phyloP scores from a whole-genome alignment of 2,329 filamentous ascomycete species.

The Pseudogymnoascus sp. region DNA sequence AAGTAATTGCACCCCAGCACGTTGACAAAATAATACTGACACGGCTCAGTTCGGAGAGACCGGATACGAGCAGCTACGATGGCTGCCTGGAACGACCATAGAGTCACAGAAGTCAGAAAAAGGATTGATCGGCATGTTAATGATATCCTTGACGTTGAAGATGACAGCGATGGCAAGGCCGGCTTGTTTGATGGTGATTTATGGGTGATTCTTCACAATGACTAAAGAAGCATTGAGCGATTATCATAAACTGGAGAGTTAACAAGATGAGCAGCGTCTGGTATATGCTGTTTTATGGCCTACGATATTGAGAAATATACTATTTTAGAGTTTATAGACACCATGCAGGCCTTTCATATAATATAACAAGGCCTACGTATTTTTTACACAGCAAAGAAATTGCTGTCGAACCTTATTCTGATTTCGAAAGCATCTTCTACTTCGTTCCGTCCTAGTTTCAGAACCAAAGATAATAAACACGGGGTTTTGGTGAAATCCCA shows the following conservation, averaged over 20 bases:
- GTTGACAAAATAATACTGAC: not conserved
- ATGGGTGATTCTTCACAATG: not conserved
- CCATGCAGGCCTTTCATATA: not conserved
- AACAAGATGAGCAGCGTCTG: not conserved
- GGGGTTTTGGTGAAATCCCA: not conserved
- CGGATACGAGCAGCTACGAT: not conserved
- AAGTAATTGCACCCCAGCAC: not conserved
- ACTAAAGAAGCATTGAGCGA: not conserved
- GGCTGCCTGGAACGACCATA: not conserved
- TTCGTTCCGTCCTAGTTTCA: not conserved
- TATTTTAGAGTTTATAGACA: not conserved
- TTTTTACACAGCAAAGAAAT: not conserved
- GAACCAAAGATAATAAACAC: not conserved
- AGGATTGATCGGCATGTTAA: not conserved
- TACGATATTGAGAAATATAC: not conserved
- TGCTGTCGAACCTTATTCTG: not conserved
- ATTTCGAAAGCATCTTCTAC: not conserved
- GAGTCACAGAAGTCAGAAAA: not conserved
- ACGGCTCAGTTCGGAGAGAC: not conserved
- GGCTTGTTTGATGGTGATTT: not conserved
- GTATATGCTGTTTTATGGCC: not conserved
- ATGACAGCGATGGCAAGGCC: not conserved
- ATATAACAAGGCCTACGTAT: not conserved
- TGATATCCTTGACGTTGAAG: not conserved
- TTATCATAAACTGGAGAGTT: not conserved